phyloP scores from a whole-genome alignment of 164 flowering plant genomes.

The Magnolia sinica region DNA sequence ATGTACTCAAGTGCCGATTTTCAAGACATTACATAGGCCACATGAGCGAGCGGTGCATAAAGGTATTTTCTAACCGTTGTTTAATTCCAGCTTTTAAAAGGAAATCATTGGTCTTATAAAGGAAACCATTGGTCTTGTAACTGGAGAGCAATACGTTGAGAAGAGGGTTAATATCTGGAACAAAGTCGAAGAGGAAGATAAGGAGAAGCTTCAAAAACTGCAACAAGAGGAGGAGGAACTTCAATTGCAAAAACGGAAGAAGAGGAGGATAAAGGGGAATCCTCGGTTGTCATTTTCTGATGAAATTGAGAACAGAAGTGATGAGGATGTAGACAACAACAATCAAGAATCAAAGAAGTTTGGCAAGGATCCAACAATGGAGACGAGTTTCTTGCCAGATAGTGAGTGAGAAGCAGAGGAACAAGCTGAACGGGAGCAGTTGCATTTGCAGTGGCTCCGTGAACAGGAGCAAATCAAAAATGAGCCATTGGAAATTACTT shows the following conservation, averaged over 20 bases:
- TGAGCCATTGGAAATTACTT: constrained; percentile 95
- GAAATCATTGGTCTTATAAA: too few relatives aligned
- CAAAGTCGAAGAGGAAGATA: constrained; percentile 95
- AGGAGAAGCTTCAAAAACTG: constrained; percentile 89
- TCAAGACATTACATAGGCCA: too few relatives aligned
- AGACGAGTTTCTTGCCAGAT: constrained; percentile 95
- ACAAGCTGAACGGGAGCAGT: constrained; percentile 92
- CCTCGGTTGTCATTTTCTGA: constrained; percentile 79
- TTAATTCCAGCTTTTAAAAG: too few relatives aligned
- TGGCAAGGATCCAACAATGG: constrained; percentile 96
- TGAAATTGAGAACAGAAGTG: constrained; percentile 72
- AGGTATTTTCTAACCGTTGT: too few relatives aligned
- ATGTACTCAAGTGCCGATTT: too few relatives aligned
- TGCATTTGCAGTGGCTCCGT: constrained; percentile 78
- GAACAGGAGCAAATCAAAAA: constrained; percentile 89
- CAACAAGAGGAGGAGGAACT: constrained; percentile 95
- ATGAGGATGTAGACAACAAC: constrained; percentile 54
- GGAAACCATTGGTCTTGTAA: constrained; percentile 97
- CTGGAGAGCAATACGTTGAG: constrained; percentile 97
- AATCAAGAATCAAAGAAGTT: constrained; percentile 34
- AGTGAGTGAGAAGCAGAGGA: constrained; percentile 99
- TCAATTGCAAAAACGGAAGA: constrained; percentile 75
- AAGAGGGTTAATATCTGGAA: constrained; percentile 91
- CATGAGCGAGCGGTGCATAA: too few relatives aligned
- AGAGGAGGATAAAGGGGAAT: constrained; percentile 74